These are phyloP conservation scores for Metschnikowia santaceciliae DNA, from an alignment of 805 yeast species.

Conservation along the genomic window DNA sequence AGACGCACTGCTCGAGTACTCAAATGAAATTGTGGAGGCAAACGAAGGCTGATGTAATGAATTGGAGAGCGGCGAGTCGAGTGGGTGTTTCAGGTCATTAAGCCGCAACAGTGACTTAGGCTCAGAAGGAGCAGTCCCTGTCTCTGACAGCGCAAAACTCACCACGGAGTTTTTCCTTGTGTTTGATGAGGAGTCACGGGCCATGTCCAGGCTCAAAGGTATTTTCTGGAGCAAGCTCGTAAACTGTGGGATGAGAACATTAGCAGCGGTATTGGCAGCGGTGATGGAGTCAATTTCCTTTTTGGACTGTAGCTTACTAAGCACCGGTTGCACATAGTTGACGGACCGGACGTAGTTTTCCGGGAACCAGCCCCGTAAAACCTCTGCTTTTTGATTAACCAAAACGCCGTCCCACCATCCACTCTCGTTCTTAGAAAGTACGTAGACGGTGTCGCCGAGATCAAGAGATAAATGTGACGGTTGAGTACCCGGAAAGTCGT, in stretches of 20 bases:
- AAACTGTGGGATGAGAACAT: constrained; percentile 41
- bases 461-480: constrained; percentile 49
- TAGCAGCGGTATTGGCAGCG: constrained; percentile 46
- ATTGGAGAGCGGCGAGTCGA: not conserved
- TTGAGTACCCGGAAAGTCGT: constrained; percentile 52
- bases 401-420: constrained; percentile 90
- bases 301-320: constrained; percentile 34
- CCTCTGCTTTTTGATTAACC: constrained; percentile 32
- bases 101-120: constrained; percentile 3
- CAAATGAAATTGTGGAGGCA: constrained; percentile 10
- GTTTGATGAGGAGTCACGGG: constrained; percentile 29
- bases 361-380: constrained; percentile 83
- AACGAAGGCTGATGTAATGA: constrained; percentile 10
- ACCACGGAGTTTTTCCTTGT: constrained; percentile 47
- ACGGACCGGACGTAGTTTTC: constrained; percentile 52
- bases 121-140: constrained; percentile 22
- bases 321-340: constrained; percentile 40
- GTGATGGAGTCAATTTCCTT: constrained; percentile 41
- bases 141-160: constrained; percentile 46
- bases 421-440: constrained; percentile 54
- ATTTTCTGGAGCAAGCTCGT: constrained; percentile 35
- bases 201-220: constrained; percentile 25
- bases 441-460: constrained; percentile 69
- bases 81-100: not conserved
- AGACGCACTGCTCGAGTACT: constrained; percentile 2